Evolutionary conservation across 352 stramenopile species (phyloP), one percentile per base, ranked within the genome.

Genomic region (Phytophthora sp.): DNA sequence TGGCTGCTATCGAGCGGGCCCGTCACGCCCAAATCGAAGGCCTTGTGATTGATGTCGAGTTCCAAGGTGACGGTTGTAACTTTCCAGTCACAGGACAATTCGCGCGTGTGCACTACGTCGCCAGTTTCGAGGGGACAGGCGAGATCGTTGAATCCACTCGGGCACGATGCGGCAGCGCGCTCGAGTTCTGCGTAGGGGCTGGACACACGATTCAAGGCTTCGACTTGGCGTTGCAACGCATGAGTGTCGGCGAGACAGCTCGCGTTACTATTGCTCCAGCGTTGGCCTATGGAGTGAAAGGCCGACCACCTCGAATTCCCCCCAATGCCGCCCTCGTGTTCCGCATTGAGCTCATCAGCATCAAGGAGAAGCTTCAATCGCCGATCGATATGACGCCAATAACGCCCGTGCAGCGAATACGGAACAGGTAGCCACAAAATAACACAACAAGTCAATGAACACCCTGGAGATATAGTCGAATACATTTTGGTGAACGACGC

Each of bases 281-380:
- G 45, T 69, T 92, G 27, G 86, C 82, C 13, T 94, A 94, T 52
- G 86, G 86, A 3, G 75, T 89, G n/a, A 87, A 87, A 50, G 86
- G 86, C 2, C 65, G 75, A 21, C 78, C 82, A 8, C 86, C 86
- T 23, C 79, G 81, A 42, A 92, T 94, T 30, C 86, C 86, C 0
- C 77, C 79, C 9, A 92, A 85, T 31, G 71, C 82, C 7, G 85
- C 80, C n/a, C 73, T 94, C 0, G 71, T 92, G 23, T 94, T 92
- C 57, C 86, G 84, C 39, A 90, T 92, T 56, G 83, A 94, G 57
- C 75, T 94, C 18, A 92, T 94, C 55, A 84, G 71, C 36, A 88
- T 94, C 68, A 87, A 91, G 50, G 85, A 91, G 57, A 93, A 89
- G 55, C 60, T 89, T 35, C 66, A 82, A 20, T 66, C 80, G 29